Conservation (phyloP, 306 rosid species). For the Cicer cuneatum region DNA sequence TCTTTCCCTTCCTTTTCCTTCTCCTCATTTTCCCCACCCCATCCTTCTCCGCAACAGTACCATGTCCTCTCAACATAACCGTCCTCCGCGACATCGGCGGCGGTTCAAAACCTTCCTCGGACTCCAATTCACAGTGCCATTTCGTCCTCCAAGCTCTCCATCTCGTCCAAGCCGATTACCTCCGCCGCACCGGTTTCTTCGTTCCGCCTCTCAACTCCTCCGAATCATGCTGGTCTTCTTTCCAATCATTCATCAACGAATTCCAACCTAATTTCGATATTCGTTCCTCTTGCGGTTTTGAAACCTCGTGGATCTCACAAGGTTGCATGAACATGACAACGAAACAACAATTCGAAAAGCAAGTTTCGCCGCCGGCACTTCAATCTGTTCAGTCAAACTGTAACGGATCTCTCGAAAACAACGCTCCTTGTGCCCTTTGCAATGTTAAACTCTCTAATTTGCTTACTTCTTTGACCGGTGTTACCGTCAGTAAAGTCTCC, state of each 20-base stretch:
- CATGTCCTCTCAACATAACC: conserved; percentile 82
- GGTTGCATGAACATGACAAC: conserved; percentile 86
- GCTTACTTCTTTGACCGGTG: conserved; percentile 53
- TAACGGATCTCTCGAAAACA: conserved; percentile 57
- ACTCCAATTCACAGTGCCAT: conserved; percentile 49
- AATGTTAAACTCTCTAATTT: conserved; percentile 42
- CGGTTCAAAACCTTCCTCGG: conserved; percentile 32
- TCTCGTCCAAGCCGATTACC: conserved; percentile 68
- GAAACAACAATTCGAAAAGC: conserved; percentile 45
- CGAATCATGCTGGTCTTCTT: conserved; percentile 37
- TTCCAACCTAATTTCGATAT: conserved; percentile 14
- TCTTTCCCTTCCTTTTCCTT: conserved; percentile 28
- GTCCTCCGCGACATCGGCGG: conserved; percentile 56
- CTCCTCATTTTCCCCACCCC: conserved; percentile 3
- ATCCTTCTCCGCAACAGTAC: conserved; percentile 20
- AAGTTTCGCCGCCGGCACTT: neutral
- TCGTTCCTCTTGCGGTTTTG: conserved; percentile 44
- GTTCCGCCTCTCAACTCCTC: conserved; percentile 52
- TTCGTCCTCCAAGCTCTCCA: conserved; percentile 66
- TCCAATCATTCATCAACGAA: conserved; percentile 44
- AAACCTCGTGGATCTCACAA: conserved; percentile 54
- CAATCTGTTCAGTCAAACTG: conserved; percentile 45
- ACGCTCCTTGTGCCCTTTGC: conserved; percentile 78
- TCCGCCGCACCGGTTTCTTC: conserved; percentile 58
- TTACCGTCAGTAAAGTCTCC: conserved; percentile 58